phyloP scores from a whole-genome alignment of 2,329 filamentous ascomycete genomes.

The Aaosphaeria pasadenensis region DNA sequence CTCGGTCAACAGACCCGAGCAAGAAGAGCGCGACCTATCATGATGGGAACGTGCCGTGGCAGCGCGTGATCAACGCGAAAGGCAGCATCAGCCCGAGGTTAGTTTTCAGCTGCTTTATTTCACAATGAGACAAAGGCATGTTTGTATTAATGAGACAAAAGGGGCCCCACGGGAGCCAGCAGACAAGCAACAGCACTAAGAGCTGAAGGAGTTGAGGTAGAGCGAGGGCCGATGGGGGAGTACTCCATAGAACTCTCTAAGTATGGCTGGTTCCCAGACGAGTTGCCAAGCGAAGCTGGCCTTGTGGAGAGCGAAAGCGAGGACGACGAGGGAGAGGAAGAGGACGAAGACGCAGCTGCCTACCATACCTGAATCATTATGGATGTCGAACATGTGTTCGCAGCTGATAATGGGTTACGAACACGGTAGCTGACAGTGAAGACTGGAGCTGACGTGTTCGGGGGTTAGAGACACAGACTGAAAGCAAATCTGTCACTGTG shows the following conservation, averaged over 20 bases:
- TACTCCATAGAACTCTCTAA: constrained; percentile 43
- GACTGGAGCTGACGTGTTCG: too few relatives aligned
- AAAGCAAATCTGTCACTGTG: too few relatives aligned
- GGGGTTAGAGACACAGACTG: too few relatives aligned
- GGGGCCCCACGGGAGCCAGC: constrained; percentile 44
- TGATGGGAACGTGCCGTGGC: constrained; percentile 82
- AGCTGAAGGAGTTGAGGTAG: constrained; percentile 48
- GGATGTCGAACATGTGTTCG: too few relatives aligned
- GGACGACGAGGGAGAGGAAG: constrained; percentile 24
- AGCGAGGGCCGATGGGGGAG: constrained; percentile 45
- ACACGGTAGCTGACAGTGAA: too few relatives aligned
- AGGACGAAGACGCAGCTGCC: constrained; percentile 21
- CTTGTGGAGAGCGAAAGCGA: constrained; percentile 30
- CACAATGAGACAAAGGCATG: neutral
- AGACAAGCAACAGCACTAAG: constrained; percentile 47
- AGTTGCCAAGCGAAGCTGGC: constrained; percentile 47
- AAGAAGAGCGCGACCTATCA: constrained; percentile 58
- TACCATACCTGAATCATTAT: constrained; percentile 26
- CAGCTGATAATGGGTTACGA: too few relatives aligned
- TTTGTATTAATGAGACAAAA: constrained; percentile 28
- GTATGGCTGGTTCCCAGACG: constrained; percentile 53
- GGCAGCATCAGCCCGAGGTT: constrained; percentile 83
- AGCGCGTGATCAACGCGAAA: constrained; percentile 85
- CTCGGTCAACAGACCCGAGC: constrained; percentile 40
- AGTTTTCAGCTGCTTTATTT: constrained; percentile 16